Base-by-base conservation (phyloP, 371 early-diverging fungal genomes). In the Mortierella sp. region DNA sequence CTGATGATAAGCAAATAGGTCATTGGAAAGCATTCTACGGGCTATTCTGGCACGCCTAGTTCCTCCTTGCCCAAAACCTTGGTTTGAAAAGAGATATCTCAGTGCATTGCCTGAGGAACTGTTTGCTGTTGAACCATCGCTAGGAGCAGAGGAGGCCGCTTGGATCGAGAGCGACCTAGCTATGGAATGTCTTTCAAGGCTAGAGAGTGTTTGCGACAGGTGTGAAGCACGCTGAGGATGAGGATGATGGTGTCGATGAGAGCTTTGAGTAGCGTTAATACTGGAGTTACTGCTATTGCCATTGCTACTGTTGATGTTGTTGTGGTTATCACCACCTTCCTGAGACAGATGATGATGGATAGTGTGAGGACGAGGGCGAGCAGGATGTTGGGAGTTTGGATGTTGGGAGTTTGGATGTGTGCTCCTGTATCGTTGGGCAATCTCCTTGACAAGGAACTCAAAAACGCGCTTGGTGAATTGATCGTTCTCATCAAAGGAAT, bases 391-490 rank as follows among this genome's bases (percentile, higher is more conserved):
- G 9, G 60, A 51, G 12, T 59, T 61, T 15, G 71, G 29, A 8
- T 67, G 59, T 12, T 65, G 64, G 9, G 60, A 51, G 12, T 59
- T 61, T 15, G 80, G 70, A 31, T 79, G 67, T 0, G 69, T 37
- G 17, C 55, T 62, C 56, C 80, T 56, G 64, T 70, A 73, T 7
- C 80, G 70, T 29, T 65, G 70, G 13, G 80, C 80, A 1, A 70
- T 79, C 56, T 79, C 80, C 57, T 70, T 73, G 60, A 79, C 68
- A 10, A 79, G 68, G 34, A 74, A 79, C 51, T 74, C 74, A 40
- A 79, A 79, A 26, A 79, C 72, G 17, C 73, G 66, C 29, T 62
- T 62, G 22, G 69, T 69, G 68, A 79, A 79, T 43, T 66, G 77
- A 31, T 76, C 77, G 15, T 69, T 73, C 42, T 69, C 80, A 28